Conservation (phyloP, 2,329 filamentous ascomycete genomes). For the Daldinia eschscholtzii region DNA sequence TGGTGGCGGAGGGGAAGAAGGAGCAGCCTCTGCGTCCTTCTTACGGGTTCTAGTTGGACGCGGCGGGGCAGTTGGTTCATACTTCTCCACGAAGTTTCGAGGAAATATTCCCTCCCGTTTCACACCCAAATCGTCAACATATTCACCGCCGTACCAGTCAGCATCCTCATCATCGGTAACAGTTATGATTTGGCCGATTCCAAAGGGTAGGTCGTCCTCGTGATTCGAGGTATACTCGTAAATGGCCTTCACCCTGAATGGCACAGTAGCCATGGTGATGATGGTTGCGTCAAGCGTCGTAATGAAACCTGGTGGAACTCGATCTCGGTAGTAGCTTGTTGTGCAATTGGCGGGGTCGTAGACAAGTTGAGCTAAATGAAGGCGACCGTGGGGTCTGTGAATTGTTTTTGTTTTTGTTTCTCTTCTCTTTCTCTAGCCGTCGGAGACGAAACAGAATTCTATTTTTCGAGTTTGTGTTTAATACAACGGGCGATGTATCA, state of each 20-base stretch:
- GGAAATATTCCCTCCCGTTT: slow-evolving; percentile 91
- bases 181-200: slow-evolving; percentile 87
- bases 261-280: slow-evolving; percentile 73
- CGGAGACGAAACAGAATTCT: slow-evolving; percentile 1
- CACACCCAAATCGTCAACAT: slow-evolving; percentile 78
- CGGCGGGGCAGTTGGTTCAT: slow-evolving; percentile 90
- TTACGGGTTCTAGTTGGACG: slow-evolving; percentile 83
- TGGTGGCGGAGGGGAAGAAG: slow-evolving; percentile 55
- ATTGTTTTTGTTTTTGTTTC: slow-evolving; percentile 19
- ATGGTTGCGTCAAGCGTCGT: slow-evolving; percentile 43
- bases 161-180: slow-evolving; percentile 92
- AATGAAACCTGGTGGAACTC: slow-evolving; percentile 41
- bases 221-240: slow-evolving; percentile 95
- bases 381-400: slow-evolving; percentile 46
- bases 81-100: slow-evolving; percentile 96
- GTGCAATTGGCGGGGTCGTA: slow-evolving; percentile 41
- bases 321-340: slow-evolving; percentile 23
- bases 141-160: slow-evolving; percentile 95
- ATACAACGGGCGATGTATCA: slow-evolving; percentile 19
- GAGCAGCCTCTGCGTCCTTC: slow-evolving; percentile 65
- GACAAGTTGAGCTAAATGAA: slow-evolving; percentile 44
- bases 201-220: slow-evolving; percentile 93
- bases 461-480: not conserved
- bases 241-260: slow-evolving; percentile 95
- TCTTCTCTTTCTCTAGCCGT: slow-evolving; percentile 4